Percentiles rank a stretch among this genome's conserved stretches.
Evolutionary conservation across 352 stramenopile genomes (phyloP).

Genomic region (Stephanocyclus meneghinianus): DNA sequence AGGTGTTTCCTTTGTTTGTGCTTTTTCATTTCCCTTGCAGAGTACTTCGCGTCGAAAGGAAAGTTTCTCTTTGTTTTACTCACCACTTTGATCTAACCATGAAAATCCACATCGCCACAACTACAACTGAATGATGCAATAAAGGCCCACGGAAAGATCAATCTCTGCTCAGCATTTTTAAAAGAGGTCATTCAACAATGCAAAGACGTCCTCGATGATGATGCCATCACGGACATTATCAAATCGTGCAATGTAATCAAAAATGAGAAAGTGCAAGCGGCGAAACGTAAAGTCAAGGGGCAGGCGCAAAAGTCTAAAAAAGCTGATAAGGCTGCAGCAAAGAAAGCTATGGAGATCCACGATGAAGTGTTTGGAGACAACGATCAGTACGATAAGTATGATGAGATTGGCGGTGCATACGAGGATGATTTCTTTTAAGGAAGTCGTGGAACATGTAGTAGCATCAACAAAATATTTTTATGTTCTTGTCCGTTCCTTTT

Average conservation of each 20-base stretch:
- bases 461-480: background rate
- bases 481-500: too few species aligned
- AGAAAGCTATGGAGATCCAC: conserved; percentile 73
- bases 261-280: conserved; percentile 81
- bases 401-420: conserved; percentile 78
- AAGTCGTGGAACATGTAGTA: background rate
- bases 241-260: conserved; percentile 84
- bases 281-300: conserved; percentile 81
- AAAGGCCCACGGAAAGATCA: conserved; percentile 76
- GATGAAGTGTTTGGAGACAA: conserved; percentile 81
- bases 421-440: conserved; percentile 84
- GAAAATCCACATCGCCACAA: background rate
- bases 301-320: conserved; percentile 83
- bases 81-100: background rate
- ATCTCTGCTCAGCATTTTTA: conserved; percentile 74
- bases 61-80: background rate
- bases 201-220: conserved; percentile 80
- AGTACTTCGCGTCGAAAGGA: too few species aligned
- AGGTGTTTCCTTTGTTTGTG: conserved; percentile 5
- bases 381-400: conserved; percentile 81
- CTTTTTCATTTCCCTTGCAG: too few species aligned
- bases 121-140: background rate
- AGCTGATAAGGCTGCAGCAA: conserved; percentile 72
- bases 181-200: conserved; percentile 79
- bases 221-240: conserved; percentile 82